phyloP scores from a whole-genome alignment of 1,139 yeast species.

The Hyphopichia wangnamkhiaoensis region DNA sequence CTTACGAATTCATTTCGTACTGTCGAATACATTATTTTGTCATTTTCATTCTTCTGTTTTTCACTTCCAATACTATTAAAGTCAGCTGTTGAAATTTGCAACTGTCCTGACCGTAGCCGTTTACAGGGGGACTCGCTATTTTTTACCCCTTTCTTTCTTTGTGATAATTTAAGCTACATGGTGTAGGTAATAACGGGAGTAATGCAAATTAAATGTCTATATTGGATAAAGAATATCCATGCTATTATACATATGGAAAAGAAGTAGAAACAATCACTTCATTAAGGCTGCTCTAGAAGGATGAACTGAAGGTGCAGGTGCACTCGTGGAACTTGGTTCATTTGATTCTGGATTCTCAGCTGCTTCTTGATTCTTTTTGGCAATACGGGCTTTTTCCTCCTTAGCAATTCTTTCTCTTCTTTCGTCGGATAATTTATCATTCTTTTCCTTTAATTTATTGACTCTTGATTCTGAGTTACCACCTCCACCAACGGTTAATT shows the following conservation, averaged over 20 bases:
- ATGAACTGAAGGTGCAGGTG: slow-evolving; percentile 44
- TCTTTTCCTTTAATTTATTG: slow-evolving; percentile 75
- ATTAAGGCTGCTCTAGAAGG: slow-evolving; percentile 58
- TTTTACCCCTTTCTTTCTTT: no score
- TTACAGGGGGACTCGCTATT: no score
- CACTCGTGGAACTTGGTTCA: not conserved
- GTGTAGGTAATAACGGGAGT: no score
- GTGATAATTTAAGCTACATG: no score
- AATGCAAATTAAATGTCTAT: no score
- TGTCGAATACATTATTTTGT: no score
- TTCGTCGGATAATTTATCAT: slow-evolving; percentile 69
- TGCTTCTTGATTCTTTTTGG: slow-evolving; percentile 19
- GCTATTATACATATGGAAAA: slow-evolving; percentile 4
- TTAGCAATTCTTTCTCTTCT: slow-evolving; percentile 51
- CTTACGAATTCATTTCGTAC: no score
- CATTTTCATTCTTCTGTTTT: no score
- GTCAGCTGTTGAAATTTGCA: no score
- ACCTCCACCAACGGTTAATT: slow-evolving; percentile 97
- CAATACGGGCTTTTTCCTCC: slow-evolving; percentile 31
- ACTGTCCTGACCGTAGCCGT: no score
- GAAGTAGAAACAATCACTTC: slow-evolving; percentile 11
- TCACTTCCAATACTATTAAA: no score
- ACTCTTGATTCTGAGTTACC: slow-evolving; percentile 78
- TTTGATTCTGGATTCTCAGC: slow-evolving; percentile 17
- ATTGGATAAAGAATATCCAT: no score